A percentile compares a stretch with the other conserved stretches of the same genome.
Conservation (phyloP, 257 asterid species). For the Solanum verrucosum region DNA sequence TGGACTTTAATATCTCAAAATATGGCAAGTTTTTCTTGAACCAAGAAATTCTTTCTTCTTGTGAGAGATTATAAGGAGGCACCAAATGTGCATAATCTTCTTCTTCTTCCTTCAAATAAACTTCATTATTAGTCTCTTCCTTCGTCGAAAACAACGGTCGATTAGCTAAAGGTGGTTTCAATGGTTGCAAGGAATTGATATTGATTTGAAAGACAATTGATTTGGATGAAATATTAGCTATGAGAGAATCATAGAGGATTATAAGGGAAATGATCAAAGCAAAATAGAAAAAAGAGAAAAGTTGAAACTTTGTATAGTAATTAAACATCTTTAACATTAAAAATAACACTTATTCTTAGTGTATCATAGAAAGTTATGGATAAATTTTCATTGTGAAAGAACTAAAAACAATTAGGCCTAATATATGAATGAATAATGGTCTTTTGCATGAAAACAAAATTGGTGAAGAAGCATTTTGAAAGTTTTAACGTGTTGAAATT, state of each 20-base stretch:
- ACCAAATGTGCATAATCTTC: background rate
- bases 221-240: constrained; percentile 15
- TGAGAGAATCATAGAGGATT: constrained; percentile 11
- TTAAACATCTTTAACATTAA: constrained; percentile 16
- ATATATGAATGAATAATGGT: background rate
- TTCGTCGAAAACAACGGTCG: too few species aligned
- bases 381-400: background rate
- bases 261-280: constrained; percentile 21
- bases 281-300: constrained; percentile 21
- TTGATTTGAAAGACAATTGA: background rate
- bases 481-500: background rate
- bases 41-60: constrained; percentile 3
- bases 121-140: too few species aligned
- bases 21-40: background rate
- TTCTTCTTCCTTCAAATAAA: background rate
- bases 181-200: background rate
- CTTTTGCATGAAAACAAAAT: background rate
- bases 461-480: background rate
- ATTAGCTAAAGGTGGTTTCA: background rate
- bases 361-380: background rate
- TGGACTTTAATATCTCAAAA: constrained; percentile 2
- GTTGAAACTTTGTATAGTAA: constrained; percentile 11
- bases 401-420: background rate
- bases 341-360: background rate
- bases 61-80: background rate